Conservation (phyloP, 2,329 filamentous ascomycete genomes). For the Stagonosporopsis chrysanthemi region DNA sequence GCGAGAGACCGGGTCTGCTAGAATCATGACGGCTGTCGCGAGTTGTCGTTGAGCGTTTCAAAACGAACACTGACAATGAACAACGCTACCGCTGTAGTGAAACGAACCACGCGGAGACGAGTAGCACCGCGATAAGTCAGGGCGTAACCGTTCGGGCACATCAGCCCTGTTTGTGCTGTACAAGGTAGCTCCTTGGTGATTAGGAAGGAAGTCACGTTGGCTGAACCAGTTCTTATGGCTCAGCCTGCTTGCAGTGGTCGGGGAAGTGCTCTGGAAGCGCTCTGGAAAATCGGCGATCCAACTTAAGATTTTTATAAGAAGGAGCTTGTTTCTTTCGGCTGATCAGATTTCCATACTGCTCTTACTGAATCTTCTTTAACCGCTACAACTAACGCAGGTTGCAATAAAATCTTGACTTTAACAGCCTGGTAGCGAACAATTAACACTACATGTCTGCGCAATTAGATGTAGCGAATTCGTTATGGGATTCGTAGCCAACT, state of each 20-base stretch:
- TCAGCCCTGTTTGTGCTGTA: neutral
- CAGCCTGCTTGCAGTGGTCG: constrained; percentile 1
- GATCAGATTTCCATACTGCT: too few relatives aligned
- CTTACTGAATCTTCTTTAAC: too few relatives aligned
- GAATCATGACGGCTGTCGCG: constrained; percentile 6
- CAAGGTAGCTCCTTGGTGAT: neutral
- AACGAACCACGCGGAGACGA: constrained; percentile 1
- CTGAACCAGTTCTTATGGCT: neutral
- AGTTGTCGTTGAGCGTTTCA: constrained; percentile 10
- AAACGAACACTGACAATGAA: constrained; percentile 9
- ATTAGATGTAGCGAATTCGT: too few relatives aligned
- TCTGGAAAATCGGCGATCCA: constrained; percentile 2
- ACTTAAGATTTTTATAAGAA: neutral
- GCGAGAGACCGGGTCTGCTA: neutral
- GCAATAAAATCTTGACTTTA: too few relatives aligned
- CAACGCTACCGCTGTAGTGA: neutral
- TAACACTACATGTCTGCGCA: too few relatives aligned
- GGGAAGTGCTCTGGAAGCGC: neutral
- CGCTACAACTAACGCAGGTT: too few relatives aligned
- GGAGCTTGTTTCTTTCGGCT: too few relatives aligned
- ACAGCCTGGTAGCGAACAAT: too few relatives aligned
- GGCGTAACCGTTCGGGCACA: neutral
- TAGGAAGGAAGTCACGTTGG: neutral
- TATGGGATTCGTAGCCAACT: too few relatives aligned
- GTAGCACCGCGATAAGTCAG: neutral